Percentiles rank a stretch among this genome's conserved stretches.
phyloP scores from a whole-genome alignment of 139 green algal genomes.

The Trebouxia sp. region DNA sequence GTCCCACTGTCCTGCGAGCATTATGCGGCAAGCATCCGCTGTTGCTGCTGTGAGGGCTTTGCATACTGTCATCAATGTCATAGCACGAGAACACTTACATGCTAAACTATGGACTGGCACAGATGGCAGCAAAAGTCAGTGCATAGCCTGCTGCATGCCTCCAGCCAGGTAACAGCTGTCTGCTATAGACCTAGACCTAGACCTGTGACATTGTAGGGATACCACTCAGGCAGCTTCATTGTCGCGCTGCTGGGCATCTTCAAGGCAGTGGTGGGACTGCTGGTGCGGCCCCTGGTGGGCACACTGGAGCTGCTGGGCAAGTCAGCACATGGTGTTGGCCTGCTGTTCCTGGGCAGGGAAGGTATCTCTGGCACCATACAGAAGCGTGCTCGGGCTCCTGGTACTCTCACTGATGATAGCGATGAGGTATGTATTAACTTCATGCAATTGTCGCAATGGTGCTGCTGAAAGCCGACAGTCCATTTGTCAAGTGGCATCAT shows the following conservation, averaged over 20 bases:
- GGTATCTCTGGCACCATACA: constrained; percentile 79
- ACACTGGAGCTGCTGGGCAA: constrained; percentile 63
- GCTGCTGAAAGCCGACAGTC: too few species aligned
- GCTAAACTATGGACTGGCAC: neutral
- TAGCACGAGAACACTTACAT: too few species aligned
- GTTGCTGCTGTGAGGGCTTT: too few species aligned
- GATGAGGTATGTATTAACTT: constrained; percentile 7
- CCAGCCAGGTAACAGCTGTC: neutral
- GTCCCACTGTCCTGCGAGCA: too few species aligned
- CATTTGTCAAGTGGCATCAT: too few species aligned
- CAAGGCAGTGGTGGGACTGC: constrained; percentile 69
- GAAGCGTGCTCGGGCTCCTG: constrained; percentile 69
- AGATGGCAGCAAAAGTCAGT: neutral
- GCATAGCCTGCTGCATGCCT: neutral
- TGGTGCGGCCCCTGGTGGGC: constrained; percentile 60
- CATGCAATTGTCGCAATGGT: too few species aligned
- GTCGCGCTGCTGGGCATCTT: constrained; percentile 55
- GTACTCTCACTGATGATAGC: constrained; percentile 48
- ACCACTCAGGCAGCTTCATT: constrained; percentile 40
- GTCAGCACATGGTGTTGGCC: constrained; percentile 60
- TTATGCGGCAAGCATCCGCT: too few species aligned
- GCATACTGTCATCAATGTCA: too few species aligned
- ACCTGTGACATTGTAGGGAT: constrained; percentile 39
- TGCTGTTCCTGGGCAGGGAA: constrained; percentile 75
- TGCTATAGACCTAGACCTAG: neutral